Evolutionary conservation across 371 early-diverging fungal genomes (phyloP).

Genomic region (Chytridium lagenaria): DNA sequence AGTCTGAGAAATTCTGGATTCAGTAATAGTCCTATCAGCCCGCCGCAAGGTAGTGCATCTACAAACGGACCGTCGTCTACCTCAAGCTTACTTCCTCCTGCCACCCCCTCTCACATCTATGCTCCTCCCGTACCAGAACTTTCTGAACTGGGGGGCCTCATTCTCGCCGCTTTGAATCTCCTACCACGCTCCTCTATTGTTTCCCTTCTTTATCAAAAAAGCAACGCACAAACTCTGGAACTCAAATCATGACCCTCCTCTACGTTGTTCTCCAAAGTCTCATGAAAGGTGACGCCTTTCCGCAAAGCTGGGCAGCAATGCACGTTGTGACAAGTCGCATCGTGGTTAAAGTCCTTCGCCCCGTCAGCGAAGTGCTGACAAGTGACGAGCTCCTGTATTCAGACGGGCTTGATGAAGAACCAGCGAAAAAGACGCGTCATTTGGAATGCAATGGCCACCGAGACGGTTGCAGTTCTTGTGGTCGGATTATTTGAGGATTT

Average conservation of each 20-base stretch:
- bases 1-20: background rate
- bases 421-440: background rate
- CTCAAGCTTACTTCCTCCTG: background rate
- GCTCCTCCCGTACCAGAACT: constrained; percentile 45
- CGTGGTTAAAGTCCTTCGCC: constrained; percentile 59
- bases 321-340: constrained; percentile 63
- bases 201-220: constrained; percentile 28
- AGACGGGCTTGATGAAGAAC: constrained; percentile 19
- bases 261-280: constrained; percentile 33
- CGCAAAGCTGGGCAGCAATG: constrained; percentile 66
- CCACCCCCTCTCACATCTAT: background rate
- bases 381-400: constrained; percentile 47
- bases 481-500: constrained; percentile 62
- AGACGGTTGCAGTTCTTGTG: constrained; percentile 52
- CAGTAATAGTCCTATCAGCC: constrained; percentile 4
- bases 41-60: background rate
- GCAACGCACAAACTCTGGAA: constrained; percentile 18
- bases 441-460: constrained; percentile 10
- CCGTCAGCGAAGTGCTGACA: constrained; percentile 60
- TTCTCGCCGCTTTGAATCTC: constrained; percentile 61
- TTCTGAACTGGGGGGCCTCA: constrained; percentile 55
- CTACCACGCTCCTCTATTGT: constrained; percentile 58
- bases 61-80: background rate
- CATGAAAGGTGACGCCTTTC: constrained; percentile 48
- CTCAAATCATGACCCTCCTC: constrained; percentile 2